Evolutionary conservation across 257 asterid species (phyloP), one percentile per base, ranked within the genome.

Genomic region (Petunia axillaris): DNA sequence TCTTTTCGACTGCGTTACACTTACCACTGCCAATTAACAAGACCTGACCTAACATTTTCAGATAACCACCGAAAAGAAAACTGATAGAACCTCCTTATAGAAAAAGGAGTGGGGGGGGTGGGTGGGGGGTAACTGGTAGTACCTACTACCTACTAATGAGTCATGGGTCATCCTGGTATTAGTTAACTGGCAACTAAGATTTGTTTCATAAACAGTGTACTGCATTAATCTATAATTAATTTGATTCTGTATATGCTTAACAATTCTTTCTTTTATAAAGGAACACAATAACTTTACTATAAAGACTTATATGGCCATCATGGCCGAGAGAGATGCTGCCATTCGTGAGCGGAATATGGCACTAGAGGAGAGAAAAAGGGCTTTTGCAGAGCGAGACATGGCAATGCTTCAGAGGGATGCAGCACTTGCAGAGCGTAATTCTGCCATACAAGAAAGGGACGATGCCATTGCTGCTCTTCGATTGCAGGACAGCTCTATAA

Each of bases 271-370:
- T 65, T 78, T 81, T 59, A 83, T 38, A 75, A 90, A 93, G 98
- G 96, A 93, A 82, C 94, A 89, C 85, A 90, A 89, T 86, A 92
- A 91, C 83, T 80, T 87, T 85, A 89, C 94, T 9, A 87, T 94
- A 86, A 91, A 89, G 90, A 93, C 97, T 81, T 94, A 87, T 81
- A 91, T 94, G 97, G 89, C 98, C 88, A 91, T 94, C 89, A 91
- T 88, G 89, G 93, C 97, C 38, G 97, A 93, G 89, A 89, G 97
- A 89, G 97, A 94, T 87, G 97, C 97, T 36, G 98, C 98, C 76
- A 93, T 94, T 81, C 89, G 91, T 40, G 98, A 94, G 82, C 88
- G 96, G 85, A 94, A 94, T 88, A 88, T 94, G 97, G 98, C 98
- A n/a, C 76, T 94, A 73, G 97, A 93, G 84, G 98, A 94, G 93